Evolutionary conservation across 805 yeast genomes (phyloP), one percentile per base, ranked within the genome.

Genomic region (Ogataea siamensis): DNA sequence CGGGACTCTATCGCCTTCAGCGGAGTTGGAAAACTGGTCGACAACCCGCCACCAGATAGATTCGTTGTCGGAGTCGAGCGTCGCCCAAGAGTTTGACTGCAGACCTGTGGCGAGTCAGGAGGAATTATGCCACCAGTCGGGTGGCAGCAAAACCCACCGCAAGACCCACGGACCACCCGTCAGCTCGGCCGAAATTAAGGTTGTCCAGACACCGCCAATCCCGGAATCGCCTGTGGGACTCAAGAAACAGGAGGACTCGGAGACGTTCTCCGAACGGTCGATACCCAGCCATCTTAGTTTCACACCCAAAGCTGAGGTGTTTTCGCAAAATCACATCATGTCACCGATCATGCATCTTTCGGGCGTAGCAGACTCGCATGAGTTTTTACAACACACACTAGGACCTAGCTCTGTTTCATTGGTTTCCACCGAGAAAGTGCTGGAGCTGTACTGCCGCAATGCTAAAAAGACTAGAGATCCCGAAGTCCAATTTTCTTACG

Each of bases 401-500:
- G 50, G 53, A 5, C 33, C 35, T 6, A 37, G 37, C 30, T 37
- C 55, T 9, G 38, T 38, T 12, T 63, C 76, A 9, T 63, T 89
- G 45, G 34, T 55, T 3, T 47, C 62, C 3, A 44, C 54, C 7
- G 61, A 52, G 63, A 79, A 84, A 56, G 88, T 96, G 4, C 76
- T 91, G 41, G 96, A 89, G 49, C 71, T 87, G 68, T 89, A 91
- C 66, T 73, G 93, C 38, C 74, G 82, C 48, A 89, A 87, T 55
- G 96, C 94, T 5, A 82, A 82, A 51, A 85, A 81, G 53, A 76
- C 87, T 14, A 82, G 80, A 54, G 96, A 91, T 54, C 95, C 96
- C 0, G 78, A 75, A 13, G 82, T 87, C n/a, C 73, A 88, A 50
- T 87, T 87, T 60, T 87, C 87, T 54, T 88, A 86, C 57, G 96